These are phyloP conservation scores for Tuber magnatum DNA, from an alignment of 495 filamentous ascomycete species.

Conservation along the genomic window DNA sequence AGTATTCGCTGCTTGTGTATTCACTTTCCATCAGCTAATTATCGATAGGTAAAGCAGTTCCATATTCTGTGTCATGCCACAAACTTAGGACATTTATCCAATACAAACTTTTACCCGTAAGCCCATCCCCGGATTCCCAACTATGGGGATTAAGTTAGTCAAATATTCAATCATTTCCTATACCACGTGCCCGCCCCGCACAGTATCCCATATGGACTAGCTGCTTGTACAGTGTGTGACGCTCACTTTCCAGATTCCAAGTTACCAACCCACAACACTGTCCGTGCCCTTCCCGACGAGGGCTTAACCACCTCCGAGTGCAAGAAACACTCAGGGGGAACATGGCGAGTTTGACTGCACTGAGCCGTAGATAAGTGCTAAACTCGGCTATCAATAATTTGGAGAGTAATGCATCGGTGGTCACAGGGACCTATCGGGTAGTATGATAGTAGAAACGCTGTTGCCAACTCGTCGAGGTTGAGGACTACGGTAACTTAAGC, in stretches of 20 bases:
- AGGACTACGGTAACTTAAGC: no score
- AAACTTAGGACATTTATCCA: background rate
- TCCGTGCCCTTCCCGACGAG: no score
- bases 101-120: background rate
- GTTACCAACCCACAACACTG: background rate
- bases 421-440: background rate
- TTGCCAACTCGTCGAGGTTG: background rate
- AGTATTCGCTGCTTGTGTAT: no score
- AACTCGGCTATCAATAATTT: background rate
- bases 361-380: background rate
- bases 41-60: background rate
- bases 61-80: background rate
- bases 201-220: no score
- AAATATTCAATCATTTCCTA: no score
- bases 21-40: background rate
- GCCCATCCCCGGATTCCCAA: background rate
- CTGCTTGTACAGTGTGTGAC: no score
- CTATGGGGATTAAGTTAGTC: background rate
- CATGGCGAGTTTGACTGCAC: background rate
- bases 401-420: background rate
- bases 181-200: no score
- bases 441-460: background rate
- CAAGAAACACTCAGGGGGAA: background rate
- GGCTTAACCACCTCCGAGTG: background rate
- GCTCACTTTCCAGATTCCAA: background rate